Evolutionary conservation across 2,329 filamentous ascomycete genomes (phyloP).

Genomic region (Ophidiomyces ophidiicola): DNA sequence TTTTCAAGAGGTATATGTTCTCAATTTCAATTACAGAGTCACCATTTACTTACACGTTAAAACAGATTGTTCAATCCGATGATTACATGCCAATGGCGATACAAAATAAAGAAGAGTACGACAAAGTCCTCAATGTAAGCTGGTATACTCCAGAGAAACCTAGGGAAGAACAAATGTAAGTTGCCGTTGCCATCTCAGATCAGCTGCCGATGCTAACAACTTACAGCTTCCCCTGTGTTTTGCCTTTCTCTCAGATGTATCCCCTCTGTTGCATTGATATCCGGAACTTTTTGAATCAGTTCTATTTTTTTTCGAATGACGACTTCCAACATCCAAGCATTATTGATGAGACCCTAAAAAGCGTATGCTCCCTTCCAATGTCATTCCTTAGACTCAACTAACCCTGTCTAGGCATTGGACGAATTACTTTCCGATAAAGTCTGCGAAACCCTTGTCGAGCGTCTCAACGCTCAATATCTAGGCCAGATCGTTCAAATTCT

Average conservation of each 20-base stretch:
- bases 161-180: slow-evolving; percentile 60
- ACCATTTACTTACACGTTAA: slow-evolving; percentile 3
- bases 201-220: slow-evolving; percentile 1
- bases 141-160: slow-evolving; percentile 85
- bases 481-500: slow-evolving; percentile 97
- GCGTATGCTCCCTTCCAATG: slow-evolving; percentile 36
- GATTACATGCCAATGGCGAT: slow-evolving; percentile 99
- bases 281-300: slow-evolving; percentile 92
- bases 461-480: slow-evolving; percentile 80
- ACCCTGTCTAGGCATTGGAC: slow-evolving; percentile 58
- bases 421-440: slow-evolving; percentile 88
- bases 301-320: slow-evolving; percentile 94
- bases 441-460: slow-evolving; percentile 77
- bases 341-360: slow-evolving; percentile 81
- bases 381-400: slow-evolving; percentile 4
- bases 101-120: slow-evolving; percentile 77
- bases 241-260: slow-evolving; percentile 99
- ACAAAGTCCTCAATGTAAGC: slow-evolving; percentile 88
- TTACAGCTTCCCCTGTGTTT: slow-evolving; percentile 72
- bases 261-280: slow-evolving; percentile 97
- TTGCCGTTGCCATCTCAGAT: slow-evolving; percentile 15
- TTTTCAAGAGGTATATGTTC: slow-evolving; percentile 62
- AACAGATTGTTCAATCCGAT: slow-evolving; percentile 64
- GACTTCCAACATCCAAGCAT: slow-evolving; percentile 83
- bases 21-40: neutral